Conservation (phyloP, 495 filamentous ascomycete species). For the Podospora australis region DNA sequence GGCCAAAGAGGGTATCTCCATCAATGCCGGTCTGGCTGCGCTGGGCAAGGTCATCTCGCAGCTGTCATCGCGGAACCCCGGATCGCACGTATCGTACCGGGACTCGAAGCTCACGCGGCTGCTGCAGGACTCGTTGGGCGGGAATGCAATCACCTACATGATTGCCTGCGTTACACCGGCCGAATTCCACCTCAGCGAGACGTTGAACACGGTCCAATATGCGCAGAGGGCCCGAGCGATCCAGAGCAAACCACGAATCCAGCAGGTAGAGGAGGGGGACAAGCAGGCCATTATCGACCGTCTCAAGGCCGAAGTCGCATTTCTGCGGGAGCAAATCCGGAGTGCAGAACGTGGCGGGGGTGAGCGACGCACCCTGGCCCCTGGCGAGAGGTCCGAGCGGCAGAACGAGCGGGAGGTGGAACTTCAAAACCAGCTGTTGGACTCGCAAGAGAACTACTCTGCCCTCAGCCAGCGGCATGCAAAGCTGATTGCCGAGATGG, state of each 20-base stretch:
- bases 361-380: slow-evolving; percentile 49
- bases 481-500: slow-evolving; percentile 89
- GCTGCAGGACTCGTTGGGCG: slow-evolving; percentile 95
- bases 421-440: slow-evolving; percentile 88
- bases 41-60: slow-evolving; percentile 98
- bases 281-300: slow-evolving; percentile 93
- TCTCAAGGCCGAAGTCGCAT: slow-evolving; percentile 87
- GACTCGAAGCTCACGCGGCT: slow-evolving; percentile 94
- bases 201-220: slow-evolving; percentile 95
- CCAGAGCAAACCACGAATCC: slow-evolving; percentile 94
- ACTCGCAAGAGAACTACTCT: slow-evolving; percentile 91
- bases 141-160: slow-evolving; percentile 98
- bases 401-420: slow-evolving; percentile 81
- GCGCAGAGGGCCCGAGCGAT: slow-evolving; percentile 94
- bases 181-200: slow-evolving; percentile 96
- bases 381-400: slow-evolving; percentile 70
- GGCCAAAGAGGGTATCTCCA: slow-evolving; percentile 95
- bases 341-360: slow-evolving; percentile 53
- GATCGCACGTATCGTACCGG: slow-evolving; percentile 93
- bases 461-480: slow-evolving; percentile 87
- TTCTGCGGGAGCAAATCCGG: slow-evolving; percentile 89
- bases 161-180: slow-evolving; percentile 96
- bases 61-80: slow-evolving; percentile 79
- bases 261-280: slow-evolving; percentile 89
- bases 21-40: slow-evolving; percentile 93